A percentile compares a stretch with the other conserved stretches of the same genome.
These are phyloP conservation scores for Gnaphalium uliginosum DNA, from an alignment of 129 eudicot genomes.

Conservation along the genomic window DNA sequence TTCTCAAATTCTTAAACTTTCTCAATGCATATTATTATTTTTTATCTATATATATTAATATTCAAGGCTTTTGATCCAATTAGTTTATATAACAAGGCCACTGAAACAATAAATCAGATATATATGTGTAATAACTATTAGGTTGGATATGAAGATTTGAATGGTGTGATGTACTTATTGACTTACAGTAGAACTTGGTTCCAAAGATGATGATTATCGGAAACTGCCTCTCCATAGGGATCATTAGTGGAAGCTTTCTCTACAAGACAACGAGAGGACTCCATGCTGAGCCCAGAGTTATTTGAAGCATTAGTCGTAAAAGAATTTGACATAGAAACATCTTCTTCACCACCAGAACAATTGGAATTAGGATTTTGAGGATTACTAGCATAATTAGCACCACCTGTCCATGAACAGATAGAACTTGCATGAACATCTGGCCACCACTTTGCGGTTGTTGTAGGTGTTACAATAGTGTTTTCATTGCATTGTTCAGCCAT, in stretches of 20 bases:
- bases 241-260: constrained; percentile 47
- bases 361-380: constrained; percentile 43
- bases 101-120: too few species aligned
- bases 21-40: background rate
- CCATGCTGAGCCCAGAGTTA: constrained; percentile 53
- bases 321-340: constrained; percentile 23
- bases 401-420: constrained; percentile 40
- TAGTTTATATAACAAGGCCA: too few species aligned
- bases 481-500: constrained; percentile 59
- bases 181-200: constrained; percentile 61
- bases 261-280: constrained; percentile 46
- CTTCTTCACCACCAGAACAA: constrained; percentile 57
- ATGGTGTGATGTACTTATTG: background rate
- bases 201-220: constrained; percentile 62
- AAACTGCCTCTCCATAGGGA: constrained; percentile 52
- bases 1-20: background rate
- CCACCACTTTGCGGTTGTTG: constrained; percentile 44
- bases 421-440: constrained; percentile 50
- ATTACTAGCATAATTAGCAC: constrained; percentile 31
- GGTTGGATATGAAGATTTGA: constrained; percentile 2
- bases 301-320: constrained; percentile 35
- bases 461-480: constrained; percentile 40
- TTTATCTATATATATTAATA: too few species aligned
- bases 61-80: too few species aligned
- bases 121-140: background rate